phyloP scores from a whole-genome alignment of 148 eudicot species.

The Vaccinium corymbosum region DNA sequence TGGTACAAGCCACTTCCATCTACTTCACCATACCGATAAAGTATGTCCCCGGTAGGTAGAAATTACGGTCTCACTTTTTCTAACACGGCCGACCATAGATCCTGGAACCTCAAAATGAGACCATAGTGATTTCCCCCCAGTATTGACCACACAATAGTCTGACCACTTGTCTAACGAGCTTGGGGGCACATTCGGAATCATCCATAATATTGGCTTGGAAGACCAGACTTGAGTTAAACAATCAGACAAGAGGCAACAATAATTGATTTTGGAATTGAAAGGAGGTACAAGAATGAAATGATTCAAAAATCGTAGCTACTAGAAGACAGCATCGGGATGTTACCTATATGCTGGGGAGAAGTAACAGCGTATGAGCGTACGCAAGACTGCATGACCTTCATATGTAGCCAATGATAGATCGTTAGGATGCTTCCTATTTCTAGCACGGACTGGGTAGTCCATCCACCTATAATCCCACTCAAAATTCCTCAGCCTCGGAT shows the following conservation, averaged over 20 bases:
- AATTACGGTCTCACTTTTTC: neutral
- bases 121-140: neutral
- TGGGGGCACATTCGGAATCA: too few relatives aligned
- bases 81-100: neutral
- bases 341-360: conserved; percentile 86
- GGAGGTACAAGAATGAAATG: neutral
- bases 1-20: neutral
- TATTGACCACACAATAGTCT: neutral
- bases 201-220: neutral
- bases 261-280: neutral
- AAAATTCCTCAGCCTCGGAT: conserved; percentile 23
- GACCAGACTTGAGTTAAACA: neutral
- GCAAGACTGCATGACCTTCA: conserved; percentile 82
- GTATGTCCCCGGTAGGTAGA: neutral
- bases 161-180: neutral
- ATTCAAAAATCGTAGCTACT: neutral
- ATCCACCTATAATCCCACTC: conserved; percentile 93
- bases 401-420: conserved; percentile 83
- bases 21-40: neutral
- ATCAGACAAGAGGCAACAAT: neutral
- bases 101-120: neutral
- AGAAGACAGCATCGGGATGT: neutral
- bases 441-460: conserved; percentile 61
- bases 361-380: conserved; percentile 84
- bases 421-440: conserved; percentile 50